These are phyloP conservation scores for Lepraria neglecta DNA, from an alignment of 495 filamentous ascomycete genomes.

Conservation along the genomic window DNA sequence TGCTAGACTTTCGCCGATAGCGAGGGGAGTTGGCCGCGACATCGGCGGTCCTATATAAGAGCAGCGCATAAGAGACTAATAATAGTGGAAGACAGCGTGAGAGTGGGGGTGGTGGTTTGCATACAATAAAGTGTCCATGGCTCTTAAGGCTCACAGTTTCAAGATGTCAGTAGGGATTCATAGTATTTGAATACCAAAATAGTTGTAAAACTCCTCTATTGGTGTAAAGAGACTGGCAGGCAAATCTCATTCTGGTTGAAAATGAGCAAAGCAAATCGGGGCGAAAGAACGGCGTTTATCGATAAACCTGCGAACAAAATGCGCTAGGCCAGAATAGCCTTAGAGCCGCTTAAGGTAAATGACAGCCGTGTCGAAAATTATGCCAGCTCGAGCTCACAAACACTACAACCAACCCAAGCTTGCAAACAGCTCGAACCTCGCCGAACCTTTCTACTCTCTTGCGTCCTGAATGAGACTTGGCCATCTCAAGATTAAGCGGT, in stretches of 20 bases:
- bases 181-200: not conserved
- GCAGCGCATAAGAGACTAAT: not conserved
- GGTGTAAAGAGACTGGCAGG: not conserved
- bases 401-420: not conserved
- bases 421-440: not conserved
- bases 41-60: conserved; percentile 62
- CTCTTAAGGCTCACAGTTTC: conserved; percentile 13
- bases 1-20: conserved; percentile 81
- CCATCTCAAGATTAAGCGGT: not conserved
- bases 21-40: conserved; percentile 80
- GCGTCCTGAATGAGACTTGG: not conserved
- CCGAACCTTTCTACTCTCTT: not conserved
- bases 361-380: conserved; percentile 4
- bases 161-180: not conserved
- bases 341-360: not conserved
- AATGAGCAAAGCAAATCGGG: not conserved
- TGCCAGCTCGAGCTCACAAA: conserved; percentile 12
- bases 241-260: not conserved
- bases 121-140: conserved; percentile 79
- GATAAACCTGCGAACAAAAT: not conserved
- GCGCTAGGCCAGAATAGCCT: not conserved
- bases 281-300: conserved; percentile 1
- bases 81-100: not conserved
- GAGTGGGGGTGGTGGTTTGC: conserved; percentile 27
- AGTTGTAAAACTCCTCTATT: not conserved